Evolutionary conservation across 148 eudicot species (phyloP).

Genomic region (Linanthus parryae): DNA sequence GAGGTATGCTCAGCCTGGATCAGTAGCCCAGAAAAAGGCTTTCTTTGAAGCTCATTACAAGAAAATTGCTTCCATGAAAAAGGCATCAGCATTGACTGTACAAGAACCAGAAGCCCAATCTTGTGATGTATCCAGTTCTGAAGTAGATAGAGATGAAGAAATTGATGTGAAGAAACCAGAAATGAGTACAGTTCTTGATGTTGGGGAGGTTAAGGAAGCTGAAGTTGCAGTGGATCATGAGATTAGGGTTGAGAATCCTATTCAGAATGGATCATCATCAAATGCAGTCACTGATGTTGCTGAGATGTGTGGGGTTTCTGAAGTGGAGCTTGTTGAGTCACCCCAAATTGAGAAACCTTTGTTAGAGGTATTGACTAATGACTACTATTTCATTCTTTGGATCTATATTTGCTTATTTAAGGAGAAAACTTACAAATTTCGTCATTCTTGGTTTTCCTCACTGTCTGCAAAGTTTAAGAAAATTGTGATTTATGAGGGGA

Average conservation of each 20-base stretch:
- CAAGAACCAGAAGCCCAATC: slow-evolving; percentile 65
- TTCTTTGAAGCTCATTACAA: slow-evolving; percentile 97
- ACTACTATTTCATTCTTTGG: too few relatives aligned
- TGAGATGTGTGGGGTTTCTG: slow-evolving; percentile 13
- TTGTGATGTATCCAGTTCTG: too few relatives aligned
- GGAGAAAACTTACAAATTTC: too few relatives aligned
- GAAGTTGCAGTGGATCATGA: slow-evolving; percentile 5
- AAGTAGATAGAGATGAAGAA: too few relatives aligned
- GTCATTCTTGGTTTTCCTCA: too few relatives aligned
- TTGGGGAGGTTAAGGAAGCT: too few relatives aligned
- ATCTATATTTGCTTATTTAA: too few relatives aligned
- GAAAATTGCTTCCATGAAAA: slow-evolving; percentile 78
- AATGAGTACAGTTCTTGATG: too few relatives aligned
- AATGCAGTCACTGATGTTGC: background rate
- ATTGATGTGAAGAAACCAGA: slow-evolving; percentile 2
- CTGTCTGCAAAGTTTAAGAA: too few relatives aligned
- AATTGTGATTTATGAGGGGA: too few relatives aligned
- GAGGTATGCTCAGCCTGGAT: slow-evolving; percentile 74
- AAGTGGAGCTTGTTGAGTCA: slow-evolving; percentile 15
- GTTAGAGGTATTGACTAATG: slow-evolving; percentile 55
- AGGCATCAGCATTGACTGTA: slow-evolving; percentile 71
- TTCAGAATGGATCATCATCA: background rate
- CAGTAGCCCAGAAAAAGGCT: slow-evolving; percentile 90
- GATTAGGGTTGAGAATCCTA: background rate
- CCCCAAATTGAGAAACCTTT: slow-evolving; percentile 39